These are phyloP conservation scores for Nymphaea colorata DNA, from an alignment of 164 flowering plant species.

Conservation along the genomic window DNA sequence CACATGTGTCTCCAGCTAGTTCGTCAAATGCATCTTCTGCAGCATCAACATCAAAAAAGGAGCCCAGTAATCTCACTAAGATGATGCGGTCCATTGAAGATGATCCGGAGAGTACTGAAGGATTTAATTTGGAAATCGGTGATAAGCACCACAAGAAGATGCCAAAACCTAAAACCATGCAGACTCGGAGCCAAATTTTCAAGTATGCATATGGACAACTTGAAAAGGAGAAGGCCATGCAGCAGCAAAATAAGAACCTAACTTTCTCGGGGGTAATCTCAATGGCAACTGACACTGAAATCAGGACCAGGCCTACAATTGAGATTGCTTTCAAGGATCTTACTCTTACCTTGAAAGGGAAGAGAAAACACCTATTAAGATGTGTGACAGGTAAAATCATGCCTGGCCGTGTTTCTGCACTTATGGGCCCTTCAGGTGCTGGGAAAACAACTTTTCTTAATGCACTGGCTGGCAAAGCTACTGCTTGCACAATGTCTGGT, in stretches of 20 bases:
- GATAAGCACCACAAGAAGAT: conserved; percentile 53
- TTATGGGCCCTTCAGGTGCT: conserved; percentile 99
- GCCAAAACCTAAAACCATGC: conserved; percentile 63
- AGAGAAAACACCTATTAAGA: conserved; percentile 68
- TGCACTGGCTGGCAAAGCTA: conserved; percentile 73
- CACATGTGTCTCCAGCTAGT: conserved; percentile 24
- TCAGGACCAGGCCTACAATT: conserved; percentile 56
- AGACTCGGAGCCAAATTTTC: conserved; percentile 85
- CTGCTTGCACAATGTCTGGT: conserved; percentile 64
- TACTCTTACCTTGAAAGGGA: conserved; percentile 71
- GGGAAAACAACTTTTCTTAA: conserved; percentile 97
- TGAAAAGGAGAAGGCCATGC: conserved; percentile 92
- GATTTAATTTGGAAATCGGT: conserved; percentile 63
- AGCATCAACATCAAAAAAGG: conserved; percentile 41
- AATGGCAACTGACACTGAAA: conserved; percentile 72
- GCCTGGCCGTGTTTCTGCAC: conserved; percentile 95
- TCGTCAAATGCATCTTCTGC: conserved; percentile 20
- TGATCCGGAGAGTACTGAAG: conserved; percentile 53
- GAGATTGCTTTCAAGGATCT: conserved; percentile 94
- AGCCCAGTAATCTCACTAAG: conserved; percentile 43
- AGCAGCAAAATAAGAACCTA: conserved; percentile 56
- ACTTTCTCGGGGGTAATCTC: conserved; percentile 84
- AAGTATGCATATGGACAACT: conserved; percentile 95
- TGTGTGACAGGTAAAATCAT: conserved; percentile 78
- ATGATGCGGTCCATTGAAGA: conserved; percentile 57